Percentiles rank a stretch among this genome's conserved stretches.
Conservation (phyloP, 2,329 filamentous ascomycete genomes). For the Karstenula rhodostoma region DNA sequence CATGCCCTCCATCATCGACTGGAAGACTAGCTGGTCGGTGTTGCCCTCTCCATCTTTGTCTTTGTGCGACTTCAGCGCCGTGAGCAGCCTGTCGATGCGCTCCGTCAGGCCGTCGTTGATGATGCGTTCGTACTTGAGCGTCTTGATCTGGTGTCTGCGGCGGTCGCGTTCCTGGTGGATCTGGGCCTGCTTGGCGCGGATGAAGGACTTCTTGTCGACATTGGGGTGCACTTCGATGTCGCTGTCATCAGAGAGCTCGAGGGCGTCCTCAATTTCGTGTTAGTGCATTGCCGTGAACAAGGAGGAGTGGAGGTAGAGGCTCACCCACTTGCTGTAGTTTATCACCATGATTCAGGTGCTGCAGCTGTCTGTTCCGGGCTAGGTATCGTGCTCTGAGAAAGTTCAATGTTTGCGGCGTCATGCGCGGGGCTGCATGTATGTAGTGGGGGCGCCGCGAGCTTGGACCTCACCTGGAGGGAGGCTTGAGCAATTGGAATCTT, state of each 20-base stretch:
- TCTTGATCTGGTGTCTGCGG: conserved; percentile 87
- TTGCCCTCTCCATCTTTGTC: conserved; percentile 61
- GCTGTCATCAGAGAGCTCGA: conserved; percentile 97
- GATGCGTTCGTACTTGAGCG: conserved; percentile 88
- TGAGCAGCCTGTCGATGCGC: conserved; percentile 82
- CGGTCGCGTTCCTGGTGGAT: conserved; percentile 91
- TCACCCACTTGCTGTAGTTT: conserved; percentile 77
- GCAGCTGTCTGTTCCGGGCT: conserved; percentile 12
- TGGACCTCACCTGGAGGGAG: conserved; percentile 6
- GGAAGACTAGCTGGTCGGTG: conserved; percentile 80
- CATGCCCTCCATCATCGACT: conserved; percentile 82
- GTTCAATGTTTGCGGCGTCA: conserved; percentile 7
- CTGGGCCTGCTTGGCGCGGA: conserved; percentile 96
- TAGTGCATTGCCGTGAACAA: conserved; percentile 19
- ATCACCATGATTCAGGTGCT: conserved; percentile 58
- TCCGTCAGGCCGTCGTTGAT: conserved; percentile 90
- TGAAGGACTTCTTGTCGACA: conserved; percentile 98
- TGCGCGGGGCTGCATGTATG: conserved; percentile 20
- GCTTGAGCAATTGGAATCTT: conserved; percentile 1
- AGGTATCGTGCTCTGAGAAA: conserved; percentile 17
- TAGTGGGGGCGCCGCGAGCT: conserved; percentile 10
- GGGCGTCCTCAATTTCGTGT: conserved; percentile 68
- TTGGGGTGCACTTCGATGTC: conserved; percentile 99
- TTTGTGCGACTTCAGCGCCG: conserved; percentile 76
- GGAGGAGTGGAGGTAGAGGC: conserved; percentile 28